A percentile compares a stretch with the other conserved stretches of the same genome.
phyloP scores from a whole-genome alignment of 768 basidiomycete species.

The Crassisporium funariophilum region DNA sequence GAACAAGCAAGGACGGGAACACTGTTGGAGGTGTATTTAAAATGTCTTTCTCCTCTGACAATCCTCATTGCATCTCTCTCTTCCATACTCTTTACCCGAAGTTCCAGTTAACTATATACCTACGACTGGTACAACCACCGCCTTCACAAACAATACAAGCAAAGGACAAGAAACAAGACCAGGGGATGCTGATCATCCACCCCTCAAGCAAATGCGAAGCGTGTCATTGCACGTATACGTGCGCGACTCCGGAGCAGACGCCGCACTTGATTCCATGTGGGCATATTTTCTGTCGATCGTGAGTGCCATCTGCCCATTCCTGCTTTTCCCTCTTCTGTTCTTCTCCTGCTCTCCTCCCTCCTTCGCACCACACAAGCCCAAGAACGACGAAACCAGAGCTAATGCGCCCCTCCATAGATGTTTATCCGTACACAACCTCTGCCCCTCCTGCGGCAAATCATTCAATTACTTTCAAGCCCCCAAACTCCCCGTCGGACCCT shows the following conservation, averaged over 20 bases:
- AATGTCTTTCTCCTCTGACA: too few species aligned
- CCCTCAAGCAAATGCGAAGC: slow-evolving; percentile 76
- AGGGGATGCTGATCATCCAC: slow-evolving; percentile 64
- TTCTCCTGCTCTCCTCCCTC: too few species aligned
- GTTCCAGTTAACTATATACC: too few species aligned
- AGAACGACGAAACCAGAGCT: not conserved
- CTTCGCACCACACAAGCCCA: too few species aligned
- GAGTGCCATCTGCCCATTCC: slow-evolving; percentile 38
- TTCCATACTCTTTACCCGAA: too few species aligned
- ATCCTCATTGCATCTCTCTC: too few species aligned
- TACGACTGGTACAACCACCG: too few species aligned
- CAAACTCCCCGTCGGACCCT: slow-evolving; percentile 63
- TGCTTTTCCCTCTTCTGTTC: not conserved
- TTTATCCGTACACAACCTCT: slow-evolving; percentile 53
- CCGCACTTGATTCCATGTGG: slow-evolving; percentile 79
- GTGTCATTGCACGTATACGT: slow-evolving; percentile 66
- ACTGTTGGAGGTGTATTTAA: too few species aligned
- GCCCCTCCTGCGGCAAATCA: slow-evolving; percentile 67
- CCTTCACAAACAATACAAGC: too few species aligned
- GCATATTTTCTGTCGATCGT: slow-evolving; percentile 74
- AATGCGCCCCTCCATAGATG: slow-evolving; percentile 47
- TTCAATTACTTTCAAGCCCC: slow-evolving; percentile 61
- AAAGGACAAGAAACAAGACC: too few species aligned
- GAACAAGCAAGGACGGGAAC: too few species aligned
- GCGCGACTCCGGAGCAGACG: slow-evolving; percentile 48